A percentile compares a stretch with the other conserved stretches of the same genome.
Conservation (phyloP, 179 eudicot species). For the Silene vulgaris region DNA sequence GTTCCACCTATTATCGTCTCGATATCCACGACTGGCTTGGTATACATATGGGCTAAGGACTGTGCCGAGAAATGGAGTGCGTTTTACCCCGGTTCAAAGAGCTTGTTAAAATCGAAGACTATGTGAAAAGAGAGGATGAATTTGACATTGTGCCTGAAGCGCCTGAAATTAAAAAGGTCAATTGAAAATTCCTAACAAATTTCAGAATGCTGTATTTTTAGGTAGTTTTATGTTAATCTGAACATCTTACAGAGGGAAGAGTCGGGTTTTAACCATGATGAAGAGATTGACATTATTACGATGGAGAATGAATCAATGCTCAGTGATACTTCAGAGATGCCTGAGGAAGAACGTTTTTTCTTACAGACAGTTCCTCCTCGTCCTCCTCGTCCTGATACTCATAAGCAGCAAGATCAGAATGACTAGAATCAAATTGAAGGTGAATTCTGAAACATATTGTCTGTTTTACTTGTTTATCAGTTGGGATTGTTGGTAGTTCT, state of each 20-base stretch:
- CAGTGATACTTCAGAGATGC: constrained; percentile 68
- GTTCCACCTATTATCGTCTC: constrained; percentile 75
- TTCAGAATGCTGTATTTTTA: not conserved
- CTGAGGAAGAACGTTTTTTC: constrained; percentile 73
- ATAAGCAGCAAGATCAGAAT: constrained; percentile 42
- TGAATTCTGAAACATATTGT: constrained; percentile 20
- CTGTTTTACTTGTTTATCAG: not conserved
- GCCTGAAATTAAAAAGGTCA: constrained; percentile 74
- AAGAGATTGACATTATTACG: constrained; percentile 68
- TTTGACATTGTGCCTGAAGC: constrained; percentile 76
- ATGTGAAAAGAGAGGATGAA: constrained; percentile 92
- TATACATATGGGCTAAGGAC: constrained; percentile 94
- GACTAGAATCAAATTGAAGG: constrained; percentile 61
- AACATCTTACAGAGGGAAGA: constrained; percentile 57
- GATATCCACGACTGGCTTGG: constrained; percentile 68
- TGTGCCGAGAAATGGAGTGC: constrained; percentile 95
- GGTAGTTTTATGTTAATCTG: constrained; percentile 1
- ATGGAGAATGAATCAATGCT: constrained; percentile 67
- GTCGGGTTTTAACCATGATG: constrained; percentile 55
- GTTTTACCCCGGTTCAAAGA: constrained; percentile 92
- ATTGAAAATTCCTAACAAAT: not conserved
- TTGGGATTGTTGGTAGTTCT: not conserved
- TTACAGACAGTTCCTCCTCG: constrained; percentile 71
- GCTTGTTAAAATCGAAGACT: constrained; percentile 89
- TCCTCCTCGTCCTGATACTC: constrained; percentile 68